Evolutionary conservation across 2,329 filamentous ascomycete genomes (phyloP).

Genomic region (Lecanicillium sp.): DNA sequence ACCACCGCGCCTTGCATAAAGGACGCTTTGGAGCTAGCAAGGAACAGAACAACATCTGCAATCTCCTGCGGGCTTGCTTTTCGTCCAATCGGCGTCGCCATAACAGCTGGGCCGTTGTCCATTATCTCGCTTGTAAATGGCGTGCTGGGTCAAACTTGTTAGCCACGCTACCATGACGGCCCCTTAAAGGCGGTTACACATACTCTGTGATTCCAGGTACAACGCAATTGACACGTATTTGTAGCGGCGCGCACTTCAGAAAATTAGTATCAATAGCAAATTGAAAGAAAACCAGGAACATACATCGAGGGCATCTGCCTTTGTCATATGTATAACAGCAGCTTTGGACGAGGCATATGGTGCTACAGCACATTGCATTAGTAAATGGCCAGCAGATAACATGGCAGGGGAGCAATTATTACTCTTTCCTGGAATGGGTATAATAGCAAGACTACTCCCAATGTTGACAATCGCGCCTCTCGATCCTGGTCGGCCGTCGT

Average conservation of each 20-base stretch:
- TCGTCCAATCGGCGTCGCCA: conserved; percentile 27
- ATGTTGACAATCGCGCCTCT: conserved; percentile 38
- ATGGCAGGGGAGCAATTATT: conserved; percentile 16
- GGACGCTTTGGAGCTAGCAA: conserved; percentile 34
- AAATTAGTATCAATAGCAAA: neutral
- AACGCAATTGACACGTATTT: conserved; percentile 37
- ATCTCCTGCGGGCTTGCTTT: conserved; percentile 37
- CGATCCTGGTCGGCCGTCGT: conserved; percentile 32
- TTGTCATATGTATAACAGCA: conserved; percentile 36
- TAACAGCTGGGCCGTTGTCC: conserved; percentile 21
- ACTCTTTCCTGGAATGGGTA: conserved; percentile 33
- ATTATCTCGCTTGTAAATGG: conserved; percentile 33
- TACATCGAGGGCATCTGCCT: conserved; percentile 39
- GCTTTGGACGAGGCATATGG: conserved; percentile 39
- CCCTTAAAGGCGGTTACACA: too few species aligned
- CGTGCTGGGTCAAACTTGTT: conserved; percentile 17
- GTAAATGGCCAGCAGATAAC: neutral
- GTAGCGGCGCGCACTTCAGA: conserved; percentile 32
- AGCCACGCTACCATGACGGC: neutral
- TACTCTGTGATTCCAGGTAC: conserved; percentile 38
- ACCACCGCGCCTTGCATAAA: conserved; percentile 36
- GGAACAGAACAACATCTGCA: conserved; percentile 36
- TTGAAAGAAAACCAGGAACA: conserved; percentile 8
- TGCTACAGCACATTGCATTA: conserved; percentile 17
- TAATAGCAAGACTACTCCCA: conserved; percentile 33